phyloP scores from a whole-genome alignment of 805 yeast genomes.

The Candida mattraensis region DNA sequence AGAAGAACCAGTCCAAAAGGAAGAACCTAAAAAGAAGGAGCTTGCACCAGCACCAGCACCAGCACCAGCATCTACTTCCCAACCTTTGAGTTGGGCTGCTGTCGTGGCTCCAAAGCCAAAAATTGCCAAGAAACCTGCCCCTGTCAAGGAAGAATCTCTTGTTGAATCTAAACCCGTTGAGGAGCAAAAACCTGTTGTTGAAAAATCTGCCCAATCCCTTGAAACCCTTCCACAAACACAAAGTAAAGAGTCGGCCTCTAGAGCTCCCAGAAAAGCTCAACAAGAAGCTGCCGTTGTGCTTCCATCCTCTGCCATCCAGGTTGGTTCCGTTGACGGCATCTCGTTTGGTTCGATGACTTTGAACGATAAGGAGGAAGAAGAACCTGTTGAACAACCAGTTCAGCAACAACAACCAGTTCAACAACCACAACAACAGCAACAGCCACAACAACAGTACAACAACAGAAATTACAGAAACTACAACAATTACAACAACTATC shows the following conservation, averaged over 20 bases:
- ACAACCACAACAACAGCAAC: conserved; percentile 28
- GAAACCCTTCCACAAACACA: no score
- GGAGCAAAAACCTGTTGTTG: conserved; percentile 4
- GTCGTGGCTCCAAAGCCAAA: conserved; percentile 28
- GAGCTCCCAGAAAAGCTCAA: conserved; percentile 9
- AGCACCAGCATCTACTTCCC: conserved; percentile 15
- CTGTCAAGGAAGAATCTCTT: conserved; percentile 16
- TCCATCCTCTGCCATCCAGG: conserved; percentile 47
- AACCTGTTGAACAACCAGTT: conserved; percentile 17
- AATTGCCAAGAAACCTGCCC: conserved; percentile 23
- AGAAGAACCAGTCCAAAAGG: conserved; percentile 3
- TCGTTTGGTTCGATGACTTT: conserved; percentile 55
- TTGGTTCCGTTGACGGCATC: conserved; percentile 47
- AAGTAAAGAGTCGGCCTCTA: conserved; percentile 8
- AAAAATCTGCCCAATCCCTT: conserved; percentile 3
- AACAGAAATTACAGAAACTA: conserved; percentile 22
- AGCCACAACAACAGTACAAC: conserved; percentile 22
- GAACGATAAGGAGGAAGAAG: conserved; percentile 41
- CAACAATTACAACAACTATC: conserved; percentile 19
- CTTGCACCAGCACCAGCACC: conserved; percentile 19
- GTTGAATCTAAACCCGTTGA: conserved; percentile 9
- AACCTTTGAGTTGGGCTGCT: conserved; percentile 26
- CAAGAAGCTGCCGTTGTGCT: conserved; percentile 40
- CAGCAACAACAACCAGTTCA: conserved; percentile 21
- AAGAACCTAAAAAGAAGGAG: conserved; percentile 11